Evolutionary conservation across 2,329 filamentous ascomycete genomes (phyloP).

Genomic region (Apiospora aurea): DNA sequence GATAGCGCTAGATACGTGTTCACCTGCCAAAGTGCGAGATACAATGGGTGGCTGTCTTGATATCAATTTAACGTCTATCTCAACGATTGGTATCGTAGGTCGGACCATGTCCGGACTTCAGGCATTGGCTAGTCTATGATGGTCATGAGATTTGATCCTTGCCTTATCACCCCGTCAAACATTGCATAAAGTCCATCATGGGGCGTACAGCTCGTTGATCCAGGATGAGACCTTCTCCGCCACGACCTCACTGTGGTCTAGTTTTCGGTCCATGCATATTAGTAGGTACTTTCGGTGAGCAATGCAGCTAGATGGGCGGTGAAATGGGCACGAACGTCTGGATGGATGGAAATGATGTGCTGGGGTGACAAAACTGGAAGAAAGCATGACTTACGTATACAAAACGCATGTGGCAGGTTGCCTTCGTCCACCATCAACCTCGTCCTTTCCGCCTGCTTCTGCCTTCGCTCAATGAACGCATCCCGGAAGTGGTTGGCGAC

Average conservation of each 20-base stretch:
- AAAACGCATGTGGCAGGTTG: conserved; percentile 67
- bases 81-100: background rate
- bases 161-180: background rate
- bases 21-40: background rate
- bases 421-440: conserved; percentile 62
- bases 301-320: background rate
- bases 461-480: conserved; percentile 56
- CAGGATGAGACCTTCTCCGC: conserved; percentile 56
- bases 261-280: background rate
- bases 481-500: conserved; percentile 64
- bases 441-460: conserved; percentile 48
- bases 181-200: background rate
- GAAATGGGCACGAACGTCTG: background rate
- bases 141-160: background rate
- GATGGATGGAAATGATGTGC: background rate
- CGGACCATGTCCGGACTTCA: background rate
- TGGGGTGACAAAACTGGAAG: background rate
- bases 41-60: background rate
- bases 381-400: conserved; percentile 52
- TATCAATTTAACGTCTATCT: background rate
- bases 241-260: conserved; percentile 56
- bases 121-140: background rate
- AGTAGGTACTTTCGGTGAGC: background rate
- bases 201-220: conserved; percentile 58
- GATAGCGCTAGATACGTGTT: background rate